Conservation (phyloP, 2,329 filamentous ascomycete species). For the Xylariaceae sp. region DNA sequence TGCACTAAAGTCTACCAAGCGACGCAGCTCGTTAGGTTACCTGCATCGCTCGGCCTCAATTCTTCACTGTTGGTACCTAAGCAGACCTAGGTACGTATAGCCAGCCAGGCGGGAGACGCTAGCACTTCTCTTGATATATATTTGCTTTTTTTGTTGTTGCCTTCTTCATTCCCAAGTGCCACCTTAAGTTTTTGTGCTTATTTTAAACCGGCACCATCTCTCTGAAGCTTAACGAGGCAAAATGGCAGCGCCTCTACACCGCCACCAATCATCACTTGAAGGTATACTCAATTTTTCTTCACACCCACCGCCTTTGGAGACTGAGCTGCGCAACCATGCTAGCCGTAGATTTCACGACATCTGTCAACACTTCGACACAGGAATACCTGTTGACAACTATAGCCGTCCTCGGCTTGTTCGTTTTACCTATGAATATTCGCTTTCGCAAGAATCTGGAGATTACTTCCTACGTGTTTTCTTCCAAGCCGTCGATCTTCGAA, state of each 20-base stretch:
- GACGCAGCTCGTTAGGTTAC: too few relatives aligned
- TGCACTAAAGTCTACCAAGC: too few relatives aligned
- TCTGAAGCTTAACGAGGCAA: too few relatives aligned
- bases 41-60: too few relatives aligned
- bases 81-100: too few relatives aligned
- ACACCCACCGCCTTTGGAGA: conserved; percentile 17
- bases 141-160: too few relatives aligned
- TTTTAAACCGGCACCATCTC: too few relatives aligned
- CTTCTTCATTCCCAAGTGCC: too few relatives aligned
- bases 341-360: conserved; percentile 28
- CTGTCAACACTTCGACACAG: conserved; percentile 28
- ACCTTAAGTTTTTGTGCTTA: too few relatives aligned
- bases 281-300: conserved; percentile 24
- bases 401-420: conserved; percentile 36
- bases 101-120: too few relatives aligned
- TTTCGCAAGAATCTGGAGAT: conserved; percentile 34
- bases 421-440: conserved; percentile 37
- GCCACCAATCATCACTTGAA: conserved; percentile 31
- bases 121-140: too few relatives aligned
- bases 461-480: conserved; percentile 38
- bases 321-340: conserved; percentile 18
- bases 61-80: too few relatives aligned
- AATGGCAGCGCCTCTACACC: conserved; percentile 18
- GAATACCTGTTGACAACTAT: conserved; percentile 23
- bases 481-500: conserved; percentile 27